phyloP scores from a whole-genome alignment of 306 rosid species.

The Prunus salicina region DNA sequence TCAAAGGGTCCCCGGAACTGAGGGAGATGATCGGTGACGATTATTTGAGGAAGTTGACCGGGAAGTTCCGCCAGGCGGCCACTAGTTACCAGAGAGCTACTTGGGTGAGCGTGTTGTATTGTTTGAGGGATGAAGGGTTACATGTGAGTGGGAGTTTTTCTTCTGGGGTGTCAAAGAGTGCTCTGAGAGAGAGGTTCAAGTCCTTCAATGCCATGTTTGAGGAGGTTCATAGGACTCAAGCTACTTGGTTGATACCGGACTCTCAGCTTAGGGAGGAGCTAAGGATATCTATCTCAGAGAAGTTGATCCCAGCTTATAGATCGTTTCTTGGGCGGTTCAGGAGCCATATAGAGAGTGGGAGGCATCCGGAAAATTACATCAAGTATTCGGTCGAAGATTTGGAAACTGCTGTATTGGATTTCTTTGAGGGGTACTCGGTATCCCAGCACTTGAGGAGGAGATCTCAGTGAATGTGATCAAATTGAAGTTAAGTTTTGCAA shows the following conservation, averaged over 20 bases:
- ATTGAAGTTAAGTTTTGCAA: conserved; percentile 43
- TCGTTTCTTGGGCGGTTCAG: conserved; percentile 91
- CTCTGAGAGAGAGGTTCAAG: conserved; percentile 93
- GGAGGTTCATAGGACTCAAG: conserved; percentile 91
- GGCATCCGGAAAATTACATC: conserved; percentile 94
- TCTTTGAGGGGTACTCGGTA: conserved; percentile 76
- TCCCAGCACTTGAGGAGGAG: conserved; percentile 88
- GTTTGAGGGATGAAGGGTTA: conserved; percentile 88
- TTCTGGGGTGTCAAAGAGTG: conserved; percentile 88
- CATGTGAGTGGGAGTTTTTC: conserved; percentile 87
- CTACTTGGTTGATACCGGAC: conserved; percentile 90
- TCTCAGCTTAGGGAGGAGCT: conserved; percentile 96
- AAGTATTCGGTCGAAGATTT: conserved; percentile 90
- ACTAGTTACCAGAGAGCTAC: conserved; percentile 93
- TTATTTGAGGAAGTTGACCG: conserved; percentile 75
- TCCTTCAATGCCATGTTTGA: conserved; percentile 93
- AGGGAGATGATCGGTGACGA: conserved; percentile 91
- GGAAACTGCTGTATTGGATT: conserved; percentile 76
- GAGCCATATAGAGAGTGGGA: conserved; percentile 87
- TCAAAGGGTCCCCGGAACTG: conserved; percentile 80
- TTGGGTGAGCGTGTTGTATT: conserved; percentile 85
- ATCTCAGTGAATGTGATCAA: conserved; percentile 47
- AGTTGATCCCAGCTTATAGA: conserved; percentile 88
- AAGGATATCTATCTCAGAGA: conserved; percentile 76
- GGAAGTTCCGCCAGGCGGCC: conserved; percentile 85